phyloP scores from a whole-genome alignment of 768 basidiomycete genomes.

The Rhizopogon vinicolor region DNA sequence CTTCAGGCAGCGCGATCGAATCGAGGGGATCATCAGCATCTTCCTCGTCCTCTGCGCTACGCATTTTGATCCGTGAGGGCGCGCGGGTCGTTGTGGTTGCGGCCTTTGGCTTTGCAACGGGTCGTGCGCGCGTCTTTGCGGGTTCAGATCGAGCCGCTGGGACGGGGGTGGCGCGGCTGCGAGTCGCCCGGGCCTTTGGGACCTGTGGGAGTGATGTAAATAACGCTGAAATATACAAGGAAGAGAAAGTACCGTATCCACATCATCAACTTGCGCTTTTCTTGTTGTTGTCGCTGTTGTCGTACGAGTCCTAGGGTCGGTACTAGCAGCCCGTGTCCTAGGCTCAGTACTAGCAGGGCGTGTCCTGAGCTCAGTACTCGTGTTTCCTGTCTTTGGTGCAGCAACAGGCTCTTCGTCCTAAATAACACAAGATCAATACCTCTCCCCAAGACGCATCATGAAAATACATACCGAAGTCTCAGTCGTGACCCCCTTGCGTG shows the following conservation, averaged over 20 bases:
- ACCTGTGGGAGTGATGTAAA: background rate
- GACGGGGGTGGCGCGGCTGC: background rate
- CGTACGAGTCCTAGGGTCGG: background rate
- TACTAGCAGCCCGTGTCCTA: background rate
- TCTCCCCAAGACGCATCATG: background rate
- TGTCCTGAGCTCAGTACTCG: background rate
- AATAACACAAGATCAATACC: background rate
- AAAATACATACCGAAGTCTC: background rate
- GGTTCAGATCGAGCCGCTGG: background rate
- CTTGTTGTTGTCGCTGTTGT: background rate
- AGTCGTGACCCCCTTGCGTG: background rate
- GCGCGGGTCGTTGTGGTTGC: background rate
- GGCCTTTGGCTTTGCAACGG: background rate
- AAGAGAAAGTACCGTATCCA: background rate
- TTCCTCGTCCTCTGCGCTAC: background rate
- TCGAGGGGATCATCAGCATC: conserved; percentile 8
- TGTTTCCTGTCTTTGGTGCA: background rate
- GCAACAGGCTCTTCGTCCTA: conserved; percentile 5
- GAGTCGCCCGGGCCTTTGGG: background rate
- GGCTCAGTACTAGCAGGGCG: background rate
- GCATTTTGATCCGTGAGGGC: background rate
- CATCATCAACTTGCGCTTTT: background rate
- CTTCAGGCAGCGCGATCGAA: conserved; percentile 6
- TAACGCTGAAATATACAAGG: no score
- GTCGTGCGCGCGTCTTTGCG: conserved; percentile 2